Evolutionary conservation across 148 eudicot species (phyloP), one percentile per base, ranked within the genome.

Genomic region (Rhododendron ovatum): DNA sequence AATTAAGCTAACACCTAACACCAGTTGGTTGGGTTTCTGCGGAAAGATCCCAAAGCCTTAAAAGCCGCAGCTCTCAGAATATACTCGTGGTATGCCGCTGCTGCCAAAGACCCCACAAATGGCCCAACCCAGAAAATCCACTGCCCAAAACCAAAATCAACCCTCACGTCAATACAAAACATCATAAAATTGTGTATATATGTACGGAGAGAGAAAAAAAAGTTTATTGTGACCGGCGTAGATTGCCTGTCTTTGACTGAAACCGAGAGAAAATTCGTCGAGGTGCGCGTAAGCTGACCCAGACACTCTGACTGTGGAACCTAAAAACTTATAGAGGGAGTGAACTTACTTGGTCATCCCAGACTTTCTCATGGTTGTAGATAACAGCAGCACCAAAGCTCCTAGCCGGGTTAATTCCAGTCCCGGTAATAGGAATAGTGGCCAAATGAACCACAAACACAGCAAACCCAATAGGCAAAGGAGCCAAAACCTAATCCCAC

Each of bases 121-220:
- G 94, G 93, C 59, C 94, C 94, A 15, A 93, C 96, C 96, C 95
- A 93, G 91, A 93, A 94, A 18, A 94, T 93, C 95, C 96, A 94
- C 94, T 93, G 91, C 86, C 18, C 53, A 41, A 53, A 1, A 50
- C 0, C 47, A 81, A 55, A n/a, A 35, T 55, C 5, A 55, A 55
- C 22, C 22, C 61, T 1, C 61, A 55, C 22, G 24, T 55, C 22
- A 55, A 17, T 55, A 55, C 61, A 55, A 55, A 15, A 55, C 61
- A 15, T 18, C 61, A 55, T 55, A 55, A 55, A 53, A 55, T 53
- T 53, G 1, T 53, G 14, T 15, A 41, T 41, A 55, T 55, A 18
- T 1, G 17, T 17, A 17, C 1, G 1, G 61, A 55, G 22, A 15
- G 61, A 14, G n/a, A 22, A 18, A 3, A 55, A 53, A 55, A 55